A percentile compares a stretch with the other conserved stretches of the same genome.
These are phyloP conservation scores for Metschnikowia continentalis DNA, from an alignment of 805 yeast species.

Conservation along the genomic window DNA sequence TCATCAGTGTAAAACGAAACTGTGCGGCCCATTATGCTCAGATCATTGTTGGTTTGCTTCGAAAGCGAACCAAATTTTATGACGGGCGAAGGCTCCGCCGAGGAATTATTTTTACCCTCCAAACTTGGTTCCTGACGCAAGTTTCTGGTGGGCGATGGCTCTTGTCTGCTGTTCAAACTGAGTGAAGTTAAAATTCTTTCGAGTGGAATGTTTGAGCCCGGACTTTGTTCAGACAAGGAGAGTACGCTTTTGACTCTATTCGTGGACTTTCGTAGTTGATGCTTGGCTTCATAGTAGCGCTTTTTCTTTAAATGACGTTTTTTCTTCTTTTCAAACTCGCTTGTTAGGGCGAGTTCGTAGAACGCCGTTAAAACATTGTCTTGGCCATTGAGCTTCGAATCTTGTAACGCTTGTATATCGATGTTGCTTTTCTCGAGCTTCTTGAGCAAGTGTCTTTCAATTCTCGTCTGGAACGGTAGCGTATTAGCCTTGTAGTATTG, in stretches of 20 bases:
- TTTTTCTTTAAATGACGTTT: constrained; percentile 27
- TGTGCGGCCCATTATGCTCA: constrained; percentile 13
- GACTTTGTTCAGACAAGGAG: constrained; percentile 28
- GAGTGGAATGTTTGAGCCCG: constrained; percentile 28
- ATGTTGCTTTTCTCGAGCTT: constrained; percentile 58
- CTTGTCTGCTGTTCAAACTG: constrained; percentile 25
- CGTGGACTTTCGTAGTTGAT: constrained; percentile 27
- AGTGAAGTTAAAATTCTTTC: constrained; percentile 36
- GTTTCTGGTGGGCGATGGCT: constrained; percentile 6
- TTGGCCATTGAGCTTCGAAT: constrained; percentile 52
- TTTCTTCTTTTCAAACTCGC: constrained; percentile 38
- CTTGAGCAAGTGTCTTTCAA: constrained; percentile 61
- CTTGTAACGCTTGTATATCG: constrained; percentile 55
- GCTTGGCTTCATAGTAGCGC: constrained; percentile 31
- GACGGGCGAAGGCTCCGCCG: background rate
- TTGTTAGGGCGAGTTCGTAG: constrained; percentile 64
- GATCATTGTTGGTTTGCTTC: background rate
- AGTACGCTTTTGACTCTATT: constrained; percentile 35
- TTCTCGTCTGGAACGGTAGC: constrained; percentile 51
- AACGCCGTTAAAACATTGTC: constrained; percentile 72
- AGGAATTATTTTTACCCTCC: background rate
- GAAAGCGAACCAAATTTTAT: background rate
- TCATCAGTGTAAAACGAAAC: constrained; percentile 25
- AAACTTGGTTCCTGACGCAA: background rate
- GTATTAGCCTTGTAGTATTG: constrained; percentile 31